These are phyloP conservation scores for Camellia oleifera DNA, from an alignment of 179 eudicot species.

Conservation along the genomic window DNA sequence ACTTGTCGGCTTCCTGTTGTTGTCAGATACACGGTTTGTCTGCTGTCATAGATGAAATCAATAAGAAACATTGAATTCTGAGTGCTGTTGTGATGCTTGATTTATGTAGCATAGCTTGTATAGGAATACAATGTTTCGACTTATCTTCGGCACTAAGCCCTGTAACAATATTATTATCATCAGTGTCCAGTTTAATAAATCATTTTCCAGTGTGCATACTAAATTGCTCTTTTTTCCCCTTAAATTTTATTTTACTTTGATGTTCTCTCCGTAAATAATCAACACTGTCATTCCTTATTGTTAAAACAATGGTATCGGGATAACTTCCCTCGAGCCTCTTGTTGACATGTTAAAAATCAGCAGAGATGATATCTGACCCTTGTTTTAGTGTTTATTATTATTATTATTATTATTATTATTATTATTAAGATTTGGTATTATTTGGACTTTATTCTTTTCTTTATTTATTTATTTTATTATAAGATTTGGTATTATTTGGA, in stretches of 20 bases:
- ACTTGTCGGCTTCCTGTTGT: constrained; percentile 8
- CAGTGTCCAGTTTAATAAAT: constrained; percentile 13
- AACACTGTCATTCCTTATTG: not conserved
- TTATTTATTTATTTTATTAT: too few relatives aligned
- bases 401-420: too few relatives aligned
- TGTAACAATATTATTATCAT: constrained; percentile 3
- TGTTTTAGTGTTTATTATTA: too few relatives aligned
- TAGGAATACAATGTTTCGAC: constrained; percentile 1
- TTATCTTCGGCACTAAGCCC: not conserved
- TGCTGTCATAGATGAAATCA: constrained; percentile 7
- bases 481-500: not conserved
- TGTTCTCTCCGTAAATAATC: not conserved
- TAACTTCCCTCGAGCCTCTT: not conserved
- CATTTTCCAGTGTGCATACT: not conserved
- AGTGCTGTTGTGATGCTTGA: not conserved
- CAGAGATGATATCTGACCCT: too few relatives aligned
- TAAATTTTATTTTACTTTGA: not conserved
- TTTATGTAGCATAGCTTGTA: not conserved
- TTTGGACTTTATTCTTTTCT: too few relatives aligned
- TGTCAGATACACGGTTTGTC: not conserved
- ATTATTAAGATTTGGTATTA: too few relatives aligned
- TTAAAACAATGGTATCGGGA: not conserved
- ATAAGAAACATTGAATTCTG: not conserved
- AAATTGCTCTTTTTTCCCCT: too few relatives aligned
- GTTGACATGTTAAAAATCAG: too few relatives aligned